These are phyloP conservation scores for Fusarium austroafricanum DNA, from an alignment of 2,329 filamentous ascomycete species.

Conservation along the genomic window DNA sequence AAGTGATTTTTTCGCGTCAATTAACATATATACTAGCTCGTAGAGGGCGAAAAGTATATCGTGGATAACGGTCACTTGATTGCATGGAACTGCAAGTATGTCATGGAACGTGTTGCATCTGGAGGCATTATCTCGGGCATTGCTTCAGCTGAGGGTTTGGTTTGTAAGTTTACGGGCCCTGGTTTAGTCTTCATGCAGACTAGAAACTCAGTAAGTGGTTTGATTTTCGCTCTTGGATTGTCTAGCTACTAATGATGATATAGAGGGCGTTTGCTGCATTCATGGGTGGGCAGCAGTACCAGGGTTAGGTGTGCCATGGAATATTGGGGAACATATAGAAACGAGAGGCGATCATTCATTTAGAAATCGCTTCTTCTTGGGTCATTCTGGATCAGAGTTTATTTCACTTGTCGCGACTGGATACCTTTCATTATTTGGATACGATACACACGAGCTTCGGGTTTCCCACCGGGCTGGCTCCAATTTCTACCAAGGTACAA, in stretches of 20 bases:
- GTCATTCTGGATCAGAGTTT: slow-evolving; percentile 20
- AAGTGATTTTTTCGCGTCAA: too few relatives aligned
- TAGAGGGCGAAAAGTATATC: slow-evolving; percentile 84
- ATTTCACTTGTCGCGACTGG: slow-evolving; percentile 1
- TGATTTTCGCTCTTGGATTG: not conserved
- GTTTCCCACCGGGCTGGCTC: not conserved
- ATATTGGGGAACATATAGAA: not conserved
- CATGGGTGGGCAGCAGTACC: slow-evolving; percentile 60
- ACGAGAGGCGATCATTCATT: not conserved
- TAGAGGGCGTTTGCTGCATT: slow-evolving; percentile 66
- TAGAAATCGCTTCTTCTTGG: not conserved
- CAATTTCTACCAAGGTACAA: not conserved
- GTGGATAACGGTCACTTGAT: slow-evolving; percentile 94
- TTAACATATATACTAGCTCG: slow-evolving; percentile 55
- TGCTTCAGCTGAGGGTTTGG: slow-evolving; percentile 84
- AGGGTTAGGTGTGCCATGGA: slow-evolving; percentile 36
- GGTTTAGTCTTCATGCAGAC: slow-evolving; percentile 95
- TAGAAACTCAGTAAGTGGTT: slow-evolving; percentile 75
- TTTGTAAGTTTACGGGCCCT: slow-evolving; percentile 93
- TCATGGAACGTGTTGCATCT: slow-evolving; percentile 88
- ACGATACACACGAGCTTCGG: not conserved
- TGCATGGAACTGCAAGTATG: slow-evolving; percentile 96
- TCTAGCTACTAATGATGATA: slow-evolving; percentile 17
- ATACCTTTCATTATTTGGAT: slow-evolving; percentile 31
- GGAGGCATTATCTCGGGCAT: slow-evolving; percentile 93